Conservation (phyloP, 129 eudicot species). For the Escallonia herrerae region DNA sequence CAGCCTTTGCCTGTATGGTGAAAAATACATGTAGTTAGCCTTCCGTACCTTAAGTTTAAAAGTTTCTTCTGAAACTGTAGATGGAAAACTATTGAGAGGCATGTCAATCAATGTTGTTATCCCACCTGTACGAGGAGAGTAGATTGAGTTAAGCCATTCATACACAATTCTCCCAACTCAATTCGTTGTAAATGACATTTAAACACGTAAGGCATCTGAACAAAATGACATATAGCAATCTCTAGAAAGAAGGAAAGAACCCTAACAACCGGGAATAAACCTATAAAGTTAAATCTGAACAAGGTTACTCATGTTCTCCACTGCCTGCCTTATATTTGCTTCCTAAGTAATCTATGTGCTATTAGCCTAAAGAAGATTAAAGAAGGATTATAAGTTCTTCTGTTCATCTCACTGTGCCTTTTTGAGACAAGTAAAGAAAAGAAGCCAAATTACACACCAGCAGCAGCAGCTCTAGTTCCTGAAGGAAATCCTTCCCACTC, state of each 20-base stretch:
- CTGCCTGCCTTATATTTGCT: background rate
- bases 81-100: slow-evolving; percentile 90
- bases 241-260: too few species aligned
- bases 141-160: background rate
- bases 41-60: slow-evolving; percentile 74
- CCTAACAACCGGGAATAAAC: too few species aligned
- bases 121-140: slow-evolving; percentile 53
- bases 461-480: slow-evolving; percentile 97
- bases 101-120: slow-evolving; percentile 91
- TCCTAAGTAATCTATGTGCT: background rate
- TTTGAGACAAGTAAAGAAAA: background rate
- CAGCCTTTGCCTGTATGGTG: background rate
- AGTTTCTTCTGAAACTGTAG: slow-evolving; percentile 79
- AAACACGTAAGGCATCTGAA: background rate
- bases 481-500: slow-evolving; percentile 99
- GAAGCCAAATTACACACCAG: slow-evolving; percentile 40
- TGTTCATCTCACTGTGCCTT: too few species aligned
- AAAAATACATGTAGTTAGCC: background rate
- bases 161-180: too few species aligned
- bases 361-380: background rate
- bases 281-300: too few species aligned
- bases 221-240: too few species aligned
- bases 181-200: background rate
- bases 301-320: background rate
- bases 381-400: background rate